Conservation (phyloP, 768 basidiomycete genomes). For the Suillus subluteus region DNA sequence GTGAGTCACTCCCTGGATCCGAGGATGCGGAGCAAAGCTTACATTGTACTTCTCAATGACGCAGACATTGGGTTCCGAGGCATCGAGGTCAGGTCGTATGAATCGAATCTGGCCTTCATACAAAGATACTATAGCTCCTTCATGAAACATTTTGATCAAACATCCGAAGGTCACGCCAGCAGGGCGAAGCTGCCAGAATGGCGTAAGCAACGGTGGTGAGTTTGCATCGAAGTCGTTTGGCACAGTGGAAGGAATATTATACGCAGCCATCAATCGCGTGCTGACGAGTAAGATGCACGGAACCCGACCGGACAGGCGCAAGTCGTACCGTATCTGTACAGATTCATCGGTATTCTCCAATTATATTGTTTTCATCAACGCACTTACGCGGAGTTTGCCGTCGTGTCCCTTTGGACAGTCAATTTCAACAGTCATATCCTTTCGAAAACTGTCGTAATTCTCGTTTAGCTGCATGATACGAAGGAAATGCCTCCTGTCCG, state of each 20-base stretch:
- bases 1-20: neutral
- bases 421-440: slow-evolving; percentile 28
- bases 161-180: slow-evolving; percentile 29
- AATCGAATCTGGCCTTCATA: slow-evolving; percentile 31
- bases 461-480: slow-evolving; percentile 34
- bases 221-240: slow-evolving; percentile 11
- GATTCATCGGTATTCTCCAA: neutral
- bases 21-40: slow-evolving; percentile 1
- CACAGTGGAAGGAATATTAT: slow-evolving; percentile 20
- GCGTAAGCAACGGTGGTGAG: slow-evolving; percentile 13
- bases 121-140: slow-evolving; percentile 28
- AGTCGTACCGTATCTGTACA: slow-evolving; percentile 31
- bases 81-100: slow-evolving; percentile 30
- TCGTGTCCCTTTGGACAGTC: slow-evolving; percentile 32
- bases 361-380: neutral
- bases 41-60: slow-evolving; percentile 25
- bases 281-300: slow-evolving; percentile 27
- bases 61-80: slow-evolving; percentile 18
- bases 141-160: slow-evolving; percentile 31
- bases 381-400: slow-evolving; percentile 30
- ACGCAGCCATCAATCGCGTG: slow-evolving; percentile 33
- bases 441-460: slow-evolving; percentile 26
- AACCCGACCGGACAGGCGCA: slow-evolving; percentile 29
- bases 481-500: slow-evolving; percentile 30
- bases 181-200: slow-evolving; percentile 26